Percentiles rank a stretch among this genome's conserved stretches.
Evolutionary conservation across 2,329 filamentous ascomycete species (phyloP).

Genomic region (Paecilomyces niveus): DNA sequence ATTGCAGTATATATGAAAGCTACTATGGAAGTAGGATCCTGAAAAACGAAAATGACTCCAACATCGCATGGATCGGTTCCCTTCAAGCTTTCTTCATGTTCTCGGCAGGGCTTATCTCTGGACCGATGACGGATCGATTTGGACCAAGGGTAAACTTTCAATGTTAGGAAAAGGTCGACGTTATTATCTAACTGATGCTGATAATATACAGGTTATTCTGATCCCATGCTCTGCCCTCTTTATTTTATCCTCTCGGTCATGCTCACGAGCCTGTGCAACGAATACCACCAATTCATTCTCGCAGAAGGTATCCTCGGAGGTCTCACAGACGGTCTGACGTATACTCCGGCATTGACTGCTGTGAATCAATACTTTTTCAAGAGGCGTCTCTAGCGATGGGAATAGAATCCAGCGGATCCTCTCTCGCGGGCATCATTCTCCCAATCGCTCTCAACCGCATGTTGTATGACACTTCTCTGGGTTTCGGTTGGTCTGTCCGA

Average conservation of each 20-base stretch:
- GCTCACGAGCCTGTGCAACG: slow-evolving; percentile 31
- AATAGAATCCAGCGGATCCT: slow-evolving; percentile 39
- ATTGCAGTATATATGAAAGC: no score
- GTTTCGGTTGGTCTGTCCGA: slow-evolving; percentile 46
- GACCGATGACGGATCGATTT: slow-evolving; percentile 41
- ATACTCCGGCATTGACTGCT: slow-evolving; percentile 39
- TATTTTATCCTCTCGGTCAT: slow-evolving; percentile 13
- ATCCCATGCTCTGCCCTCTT: slow-evolving; percentile 5
- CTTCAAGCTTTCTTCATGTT: slow-evolving; percentile 39
- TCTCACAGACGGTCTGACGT: slow-evolving; percentile 32
- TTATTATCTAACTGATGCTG: neutral
- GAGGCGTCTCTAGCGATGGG: slow-evolving; percentile 42
- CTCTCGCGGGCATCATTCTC: slow-evolving; percentile 46
- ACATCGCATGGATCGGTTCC: slow-evolving; percentile 41
- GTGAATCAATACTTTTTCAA: slow-evolving; percentile 43
- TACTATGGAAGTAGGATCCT: no score
- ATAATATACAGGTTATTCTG: slow-evolving; percentile 33
- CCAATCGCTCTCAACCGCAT: slow-evolving; percentile 42
- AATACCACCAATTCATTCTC: slow-evolving; percentile 49
- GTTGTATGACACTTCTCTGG: slow-evolving; percentile 36
- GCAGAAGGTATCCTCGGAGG: slow-evolving; percentile 28
- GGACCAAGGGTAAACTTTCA: slow-evolving; percentile 28
- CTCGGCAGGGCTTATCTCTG: slow-evolving; percentile 33
- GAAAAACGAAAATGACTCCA: slow-evolving; percentile 17
- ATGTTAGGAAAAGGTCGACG: neutral